These are phyloP conservation scores for Tricholoma sp. DNA, from an alignment of 768 basidiomycete species.

Conservation along the genomic window DNA sequence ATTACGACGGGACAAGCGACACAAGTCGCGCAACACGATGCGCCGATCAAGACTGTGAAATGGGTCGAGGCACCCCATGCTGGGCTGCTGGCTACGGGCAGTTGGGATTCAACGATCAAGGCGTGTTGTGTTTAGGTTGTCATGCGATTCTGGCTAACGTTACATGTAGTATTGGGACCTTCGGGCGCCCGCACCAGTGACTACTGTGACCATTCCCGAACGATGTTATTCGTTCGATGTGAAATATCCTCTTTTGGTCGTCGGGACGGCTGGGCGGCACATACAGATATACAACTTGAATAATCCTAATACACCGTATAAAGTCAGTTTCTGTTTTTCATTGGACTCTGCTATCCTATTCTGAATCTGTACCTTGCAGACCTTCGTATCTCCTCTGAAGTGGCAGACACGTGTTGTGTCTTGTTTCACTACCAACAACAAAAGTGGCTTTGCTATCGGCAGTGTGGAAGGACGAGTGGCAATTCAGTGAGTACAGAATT, in stretches of 20 bases:
- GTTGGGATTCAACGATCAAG: conserved; percentile 98
- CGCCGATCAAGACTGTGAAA: conserved; percentile 75
- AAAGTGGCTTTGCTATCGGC: conserved; percentile 75
- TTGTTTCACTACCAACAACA: conserved; percentile 65
- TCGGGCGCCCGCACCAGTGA: conserved; percentile 68
- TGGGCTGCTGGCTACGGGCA: conserved; percentile 84
- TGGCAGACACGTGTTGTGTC: conserved; percentile 89
- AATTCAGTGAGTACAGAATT: conserved; percentile 73
- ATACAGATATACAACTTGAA: conserved; percentile 85
- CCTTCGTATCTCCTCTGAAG: conserved; percentile 80
- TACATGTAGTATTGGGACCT: conserved; percentile 84
- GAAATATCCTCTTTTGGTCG: conserved; percentile 79
- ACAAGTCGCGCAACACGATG: conserved; percentile 90
- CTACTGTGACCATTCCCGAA: conserved; percentile 76
- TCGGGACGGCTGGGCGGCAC: conserved; percentile 90
- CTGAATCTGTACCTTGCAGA: conserved; percentile 37
- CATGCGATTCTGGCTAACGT: neutral
- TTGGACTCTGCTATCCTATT: neutral
- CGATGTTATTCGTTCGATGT: conserved; percentile 87
- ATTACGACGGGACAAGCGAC: conserved; percentile 72
- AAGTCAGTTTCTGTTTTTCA: conserved; percentile 38
- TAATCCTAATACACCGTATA: conserved; percentile 74
- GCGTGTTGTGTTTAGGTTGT: conserved; percentile 34
- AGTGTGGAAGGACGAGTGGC: conserved; percentile 91
- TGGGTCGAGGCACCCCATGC: conserved; percentile 75